These are phyloP conservation scores for Globisporangium perplexum DNA, from an alignment of 352 stramenopile species.

Conservation along the genomic window DNA sequence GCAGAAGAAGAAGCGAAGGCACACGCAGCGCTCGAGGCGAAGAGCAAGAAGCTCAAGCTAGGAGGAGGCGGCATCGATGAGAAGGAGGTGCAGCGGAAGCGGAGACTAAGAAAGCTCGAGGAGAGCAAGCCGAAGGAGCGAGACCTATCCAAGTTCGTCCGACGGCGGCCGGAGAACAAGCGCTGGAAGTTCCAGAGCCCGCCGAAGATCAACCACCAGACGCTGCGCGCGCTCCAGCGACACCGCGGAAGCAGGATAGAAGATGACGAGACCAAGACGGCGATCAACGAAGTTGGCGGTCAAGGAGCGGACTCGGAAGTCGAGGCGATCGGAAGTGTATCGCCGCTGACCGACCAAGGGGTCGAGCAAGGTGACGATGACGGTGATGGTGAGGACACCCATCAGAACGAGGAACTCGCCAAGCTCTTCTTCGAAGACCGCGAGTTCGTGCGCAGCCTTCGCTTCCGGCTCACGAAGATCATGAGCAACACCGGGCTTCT, in stretches of 20 bases:
- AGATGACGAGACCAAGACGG: constrained; percentile 4
- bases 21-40: background rate
- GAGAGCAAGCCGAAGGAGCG: constrained; percentile 8
- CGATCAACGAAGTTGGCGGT: background rate
- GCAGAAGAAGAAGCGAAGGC: background rate
- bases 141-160: constrained; percentile 38
- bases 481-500: constrained; percentile 88
- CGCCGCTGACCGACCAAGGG: background rate
- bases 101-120: constrained; percentile 8
- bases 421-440: constrained; percentile 65
- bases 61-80: constrained; percentile 5
- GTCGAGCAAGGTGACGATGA: background rate
- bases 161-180: constrained; percentile 56
- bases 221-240: constrained; percentile 19
- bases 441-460: constrained; percentile 54
- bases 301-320: constrained; percentile 1
- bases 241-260: background rate
- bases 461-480: constrained; percentile 57
- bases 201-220: constrained; percentile 44
- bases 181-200: constrained; percentile 62
- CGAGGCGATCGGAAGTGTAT: constrained; percentile 2
- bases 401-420: constrained; percentile 47
- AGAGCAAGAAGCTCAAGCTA: constrained; percentile 8
- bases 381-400: constrained; percentile 13
- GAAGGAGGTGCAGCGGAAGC: constrained; percentile 4